Conservation (phyloP, 768 basidiomycete species). For the Boletus edulis region DNA sequence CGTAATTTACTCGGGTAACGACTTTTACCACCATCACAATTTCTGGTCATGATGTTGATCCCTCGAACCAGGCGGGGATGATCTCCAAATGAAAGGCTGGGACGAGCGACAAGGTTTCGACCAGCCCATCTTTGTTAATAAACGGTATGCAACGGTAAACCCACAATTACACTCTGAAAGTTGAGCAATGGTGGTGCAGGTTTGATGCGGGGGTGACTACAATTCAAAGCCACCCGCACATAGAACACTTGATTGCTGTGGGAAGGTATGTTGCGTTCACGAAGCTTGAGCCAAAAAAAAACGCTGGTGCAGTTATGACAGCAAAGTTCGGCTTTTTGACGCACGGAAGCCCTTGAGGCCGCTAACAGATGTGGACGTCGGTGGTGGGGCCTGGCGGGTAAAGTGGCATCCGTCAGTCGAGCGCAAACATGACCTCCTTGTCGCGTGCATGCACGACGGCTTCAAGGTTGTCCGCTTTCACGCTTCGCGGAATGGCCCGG, state of each 20-base stretch:
- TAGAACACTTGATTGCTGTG: conserved; percentile 82
- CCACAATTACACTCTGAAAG: not conserved
- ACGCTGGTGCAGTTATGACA: conserved; percentile 67
- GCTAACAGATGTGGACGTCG: conserved; percentile 61
- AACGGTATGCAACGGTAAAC: conserved; percentile 43
- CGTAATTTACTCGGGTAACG: conserved; percentile 78
- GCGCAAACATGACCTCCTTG: conserved; percentile 73
- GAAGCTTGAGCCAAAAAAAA: not conserved
- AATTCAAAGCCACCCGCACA: conserved; percentile 79
- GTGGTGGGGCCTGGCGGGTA: conserved; percentile 93
- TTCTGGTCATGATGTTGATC: not conserved
- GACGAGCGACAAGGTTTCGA: conserved; percentile 68
- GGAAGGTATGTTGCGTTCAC: conserved; percentile 62
- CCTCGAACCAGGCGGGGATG: conserved; percentile 78
- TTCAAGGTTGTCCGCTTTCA: conserved; percentile 68
- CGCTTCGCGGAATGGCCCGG: conserved; percentile 2
- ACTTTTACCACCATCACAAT: not conserved
- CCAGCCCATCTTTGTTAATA: conserved; percentile 68
- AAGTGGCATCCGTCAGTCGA: conserved; percentile 85
- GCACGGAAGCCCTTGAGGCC: conserved; percentile 61
- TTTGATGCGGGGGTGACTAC: conserved; percentile 93
- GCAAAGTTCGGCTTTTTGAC: conserved; percentile 79
- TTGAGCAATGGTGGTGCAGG: conserved; percentile 38
- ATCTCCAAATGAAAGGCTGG: conserved; percentile 88
- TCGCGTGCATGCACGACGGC: conserved; percentile 98